Conservation (phyloP, 495 filamentous ascomycete genomes). For the Evernia prunastri region DNA sequence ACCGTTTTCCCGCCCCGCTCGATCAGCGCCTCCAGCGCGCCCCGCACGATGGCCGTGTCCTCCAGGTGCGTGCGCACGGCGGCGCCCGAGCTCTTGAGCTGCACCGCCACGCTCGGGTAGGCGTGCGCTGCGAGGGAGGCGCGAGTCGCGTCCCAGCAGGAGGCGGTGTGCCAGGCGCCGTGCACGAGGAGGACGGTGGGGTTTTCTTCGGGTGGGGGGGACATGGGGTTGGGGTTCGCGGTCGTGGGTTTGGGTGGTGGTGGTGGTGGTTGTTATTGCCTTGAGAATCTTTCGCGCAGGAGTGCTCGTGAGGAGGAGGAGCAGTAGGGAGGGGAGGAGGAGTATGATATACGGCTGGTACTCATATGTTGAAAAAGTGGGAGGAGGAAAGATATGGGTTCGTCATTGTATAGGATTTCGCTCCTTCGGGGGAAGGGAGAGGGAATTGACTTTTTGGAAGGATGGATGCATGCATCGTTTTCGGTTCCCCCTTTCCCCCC, state of each 20-base stretch:
- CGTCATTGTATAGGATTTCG: too few relatives aligned
- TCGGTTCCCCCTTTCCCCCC: too few relatives aligned
- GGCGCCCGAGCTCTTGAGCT: conserved; percentile 1
- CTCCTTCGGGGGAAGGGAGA: too few relatives aligned
- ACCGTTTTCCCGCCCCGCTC: conserved; percentile 26
- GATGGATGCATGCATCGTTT: too few relatives aligned
- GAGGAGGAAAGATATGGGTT: too few relatives aligned
- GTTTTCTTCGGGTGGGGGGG: conserved; percentile 19
- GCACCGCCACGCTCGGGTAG: conserved; percentile 27
- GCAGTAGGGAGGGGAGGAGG: too few relatives aligned
- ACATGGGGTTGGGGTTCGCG: not conserved
- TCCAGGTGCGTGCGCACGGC: not conserved
- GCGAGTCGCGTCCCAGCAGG: conserved; percentile 31
- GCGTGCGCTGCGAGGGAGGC: conserved; percentile 27
- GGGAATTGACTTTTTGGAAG: too few relatives aligned
- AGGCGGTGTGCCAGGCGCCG: conserved; percentile 39
- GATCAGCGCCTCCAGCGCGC: not conserved
- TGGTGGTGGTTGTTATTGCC: not conserved
- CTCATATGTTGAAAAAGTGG: too few relatives aligned
- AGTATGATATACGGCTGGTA: too few relatives aligned
- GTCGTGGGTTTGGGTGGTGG: not conserved
- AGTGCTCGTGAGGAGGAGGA: too few relatives aligned
- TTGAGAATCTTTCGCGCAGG: not conserved
- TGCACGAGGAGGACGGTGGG: conserved; percentile 41
- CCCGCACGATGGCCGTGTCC: not conserved